These are phyloP conservation scores for Scedosporium apiospermum DNA, from an alignment of 2,329 filamentous ascomycete species.

Conservation along the genomic window DNA sequence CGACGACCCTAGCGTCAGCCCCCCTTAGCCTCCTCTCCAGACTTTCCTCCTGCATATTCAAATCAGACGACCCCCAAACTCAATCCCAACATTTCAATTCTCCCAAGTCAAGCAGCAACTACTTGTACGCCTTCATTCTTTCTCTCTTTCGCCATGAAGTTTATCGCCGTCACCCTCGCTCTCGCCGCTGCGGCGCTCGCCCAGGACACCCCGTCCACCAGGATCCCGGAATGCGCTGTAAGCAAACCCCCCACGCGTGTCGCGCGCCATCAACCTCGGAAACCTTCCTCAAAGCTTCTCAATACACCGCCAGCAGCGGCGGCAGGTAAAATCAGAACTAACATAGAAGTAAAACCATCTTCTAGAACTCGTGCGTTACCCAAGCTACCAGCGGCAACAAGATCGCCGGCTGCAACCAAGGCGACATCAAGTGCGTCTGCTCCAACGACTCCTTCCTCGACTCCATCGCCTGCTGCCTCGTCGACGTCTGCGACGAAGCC, in stretches of 20 bases:
- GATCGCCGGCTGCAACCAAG: constrained; percentile 26
- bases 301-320: no score
- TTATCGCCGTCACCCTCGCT: constrained; percentile 1
- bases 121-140: not conserved
- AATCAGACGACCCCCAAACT: no score
- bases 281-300: not conserved
- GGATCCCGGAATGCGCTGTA: constrained; percentile 5
- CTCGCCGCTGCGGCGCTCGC: constrained; percentile 5
- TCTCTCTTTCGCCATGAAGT: constrained; percentile 6
- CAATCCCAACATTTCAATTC: not conserved
- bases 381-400: constrained; percentile 20
- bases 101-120: not conserved
- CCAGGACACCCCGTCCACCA: constrained; percentile 4
- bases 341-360: not conserved
- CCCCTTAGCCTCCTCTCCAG: no score
- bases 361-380: constrained; percentile 22
- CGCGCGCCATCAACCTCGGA: not conserved
- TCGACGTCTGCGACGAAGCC: constrained; percentile 20
- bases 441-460: constrained; percentile 27
- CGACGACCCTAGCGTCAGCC: no score
- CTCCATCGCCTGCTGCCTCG: constrained; percentile 32
- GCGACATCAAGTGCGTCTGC: constrained; percentile 33
- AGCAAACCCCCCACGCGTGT: not conserved
- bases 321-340: not conserved
- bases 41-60: no score